Evolutionary conservation across 371 early-diverging fungal genomes (phyloP).

Genomic region (Lichtheimia hyalospora): DNA sequence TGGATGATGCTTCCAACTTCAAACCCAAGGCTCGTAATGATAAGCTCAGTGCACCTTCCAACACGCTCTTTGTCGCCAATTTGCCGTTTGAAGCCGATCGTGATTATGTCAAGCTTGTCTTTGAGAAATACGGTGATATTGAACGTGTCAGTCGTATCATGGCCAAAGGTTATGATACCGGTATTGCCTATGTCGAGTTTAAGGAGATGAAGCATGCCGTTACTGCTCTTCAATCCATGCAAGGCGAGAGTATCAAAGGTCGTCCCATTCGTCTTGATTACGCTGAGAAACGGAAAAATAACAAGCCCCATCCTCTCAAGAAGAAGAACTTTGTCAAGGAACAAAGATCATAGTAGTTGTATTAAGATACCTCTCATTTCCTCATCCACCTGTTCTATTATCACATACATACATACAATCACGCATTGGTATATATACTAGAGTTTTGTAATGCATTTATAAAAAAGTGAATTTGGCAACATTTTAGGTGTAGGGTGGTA

Average conservation of each 20-base stretch:
- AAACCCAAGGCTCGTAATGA: not conserved
- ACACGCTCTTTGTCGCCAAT: not conserved
- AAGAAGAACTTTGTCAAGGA: too few relatives aligned
- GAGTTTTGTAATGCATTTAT: too few relatives aligned
- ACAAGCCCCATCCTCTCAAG: too few relatives aligned
- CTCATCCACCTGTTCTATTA: too few relatives aligned
- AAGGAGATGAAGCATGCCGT: not conserved
- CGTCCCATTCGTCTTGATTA: not conserved
- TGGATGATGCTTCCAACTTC: not conserved
- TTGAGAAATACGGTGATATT: not conserved
- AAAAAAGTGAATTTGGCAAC: too few relatives aligned
- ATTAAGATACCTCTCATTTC: too few relatives aligned
- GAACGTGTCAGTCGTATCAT: not conserved
- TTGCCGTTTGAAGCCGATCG: not conserved
- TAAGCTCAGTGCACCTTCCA: not conserved
- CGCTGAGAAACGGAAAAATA: not conserved
- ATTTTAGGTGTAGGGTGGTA: too few relatives aligned
- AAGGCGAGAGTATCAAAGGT: not conserved
- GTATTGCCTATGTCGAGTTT: not conserved
- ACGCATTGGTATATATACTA: too few relatives aligned
- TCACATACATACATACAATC: too few relatives aligned
- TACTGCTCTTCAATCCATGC: not conserved
- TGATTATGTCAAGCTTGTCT: not conserved
- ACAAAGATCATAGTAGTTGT: too few relatives aligned
- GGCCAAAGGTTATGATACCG: not conserved